These are phyloP conservation scores for Uronychia setigera DNA, from an alignment of 73 alveolate species.

Conservation along the genomic window DNA sequence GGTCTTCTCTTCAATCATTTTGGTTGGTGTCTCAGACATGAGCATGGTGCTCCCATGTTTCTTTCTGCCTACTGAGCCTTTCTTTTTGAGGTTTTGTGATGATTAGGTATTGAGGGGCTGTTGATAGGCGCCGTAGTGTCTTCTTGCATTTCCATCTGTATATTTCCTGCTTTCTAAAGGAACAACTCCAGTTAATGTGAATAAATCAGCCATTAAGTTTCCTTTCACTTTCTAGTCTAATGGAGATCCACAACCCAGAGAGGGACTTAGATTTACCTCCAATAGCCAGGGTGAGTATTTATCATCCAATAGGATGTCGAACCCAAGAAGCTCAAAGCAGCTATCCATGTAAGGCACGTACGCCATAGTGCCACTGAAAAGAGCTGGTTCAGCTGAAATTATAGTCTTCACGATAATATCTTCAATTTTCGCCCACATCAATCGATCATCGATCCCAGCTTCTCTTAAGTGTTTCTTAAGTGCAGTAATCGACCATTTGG, in stretches of 20 bases:
- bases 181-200: constrained; percentile 84
- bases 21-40: too few species aligned
- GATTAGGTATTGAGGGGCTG: too few species aligned
- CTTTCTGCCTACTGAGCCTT: too few species aligned
- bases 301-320: constrained; percentile 79
- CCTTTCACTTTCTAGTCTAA: constrained; percentile 81
- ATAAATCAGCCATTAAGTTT: constrained; percentile 74
- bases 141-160: too few species aligned
- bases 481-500: constrained; percentile 45
- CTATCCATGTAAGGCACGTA: constrained; percentile 63
- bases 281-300: constrained; percentile 87
- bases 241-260: constrained; percentile 83
- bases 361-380: constrained; percentile 52
- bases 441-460: constrained; percentile 48
- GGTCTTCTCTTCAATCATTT: too few species aligned
- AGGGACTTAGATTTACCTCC: constrained; percentile 86
- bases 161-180: too few species aligned
- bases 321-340: constrained; percentile 88
- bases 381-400: constrained; percentile 59
- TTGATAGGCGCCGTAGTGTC: too few species aligned
- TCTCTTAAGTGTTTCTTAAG: constrained; percentile 32
- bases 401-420: constrained; percentile 72
- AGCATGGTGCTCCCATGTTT: too few species aligned
- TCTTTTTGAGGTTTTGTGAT: too few species aligned
- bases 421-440: constrained; percentile 55